phyloP scores from a whole-genome alignment of 805 yeast genomes.

The Candida chauliodis region DNA sequence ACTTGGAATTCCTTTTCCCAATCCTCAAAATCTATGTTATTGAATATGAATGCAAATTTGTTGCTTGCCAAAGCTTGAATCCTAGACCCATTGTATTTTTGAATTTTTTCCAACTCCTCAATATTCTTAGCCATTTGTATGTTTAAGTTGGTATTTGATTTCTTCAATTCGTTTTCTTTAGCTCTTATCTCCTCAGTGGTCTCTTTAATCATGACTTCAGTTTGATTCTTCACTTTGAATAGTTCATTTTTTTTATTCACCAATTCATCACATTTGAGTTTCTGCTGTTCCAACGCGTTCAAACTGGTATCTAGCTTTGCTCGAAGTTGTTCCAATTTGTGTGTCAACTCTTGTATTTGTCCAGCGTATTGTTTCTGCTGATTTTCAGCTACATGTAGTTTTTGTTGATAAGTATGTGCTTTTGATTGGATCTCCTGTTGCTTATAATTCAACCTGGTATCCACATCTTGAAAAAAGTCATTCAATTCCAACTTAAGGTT shows the following conservation, averaged over 20 bases:
- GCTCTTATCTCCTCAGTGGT: conserved; percentile 13
- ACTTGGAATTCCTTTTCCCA: conserved; percentile 40
- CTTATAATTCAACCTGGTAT: conserved; percentile 14
- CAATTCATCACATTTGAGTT: conserved; percentile 32
- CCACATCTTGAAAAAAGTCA: conserved; percentile 4
- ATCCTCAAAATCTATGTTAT: conserved; percentile 44
- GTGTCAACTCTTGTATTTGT: conserved; percentile 26
- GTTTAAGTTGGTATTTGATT: conserved; percentile 31
- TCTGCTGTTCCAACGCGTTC: conserved; percentile 16
- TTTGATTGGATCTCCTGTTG: conserved; percentile 28
- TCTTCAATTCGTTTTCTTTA: conserved; percentile 17
- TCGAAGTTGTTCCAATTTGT: conserved; percentile 24
- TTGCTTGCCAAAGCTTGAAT: conserved; percentile 50
- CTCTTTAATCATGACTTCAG: conserved; percentile 24
- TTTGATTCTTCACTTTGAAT: conserved; percentile 20
- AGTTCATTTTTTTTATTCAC: conserved; percentile 32
- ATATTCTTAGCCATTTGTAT: conserved; percentile 45
- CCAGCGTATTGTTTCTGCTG: conserved; percentile 27
- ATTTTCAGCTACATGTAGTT: conserved; percentile 26
- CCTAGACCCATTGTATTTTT: conserved; percentile 50
- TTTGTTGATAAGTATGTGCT: conserved; percentile 30
- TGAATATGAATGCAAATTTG: conserved; percentile 46
- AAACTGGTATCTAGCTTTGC: conserved; percentile 17
- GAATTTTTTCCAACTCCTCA: conserved; percentile 52
- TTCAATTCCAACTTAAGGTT: neutral